A percentile compares a stretch with the other conserved stretches of the same genome.
Conservation (phyloP, 2,329 filamentous ascomycete species). For the Colletotrichum abscissum region DNA sequence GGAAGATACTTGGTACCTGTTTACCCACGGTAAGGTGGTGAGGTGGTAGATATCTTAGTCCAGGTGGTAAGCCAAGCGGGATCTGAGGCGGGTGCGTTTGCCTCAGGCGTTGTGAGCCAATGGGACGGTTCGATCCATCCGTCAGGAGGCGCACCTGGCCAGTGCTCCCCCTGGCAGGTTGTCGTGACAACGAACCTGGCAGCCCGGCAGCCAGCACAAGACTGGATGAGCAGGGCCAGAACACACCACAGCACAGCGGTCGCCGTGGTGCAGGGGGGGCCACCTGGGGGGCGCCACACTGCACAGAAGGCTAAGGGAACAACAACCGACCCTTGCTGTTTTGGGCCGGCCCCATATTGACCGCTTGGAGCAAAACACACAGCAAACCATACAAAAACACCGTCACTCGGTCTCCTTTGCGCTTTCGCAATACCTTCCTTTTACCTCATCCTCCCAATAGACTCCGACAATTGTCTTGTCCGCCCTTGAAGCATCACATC, state of each 20-base stretch:
- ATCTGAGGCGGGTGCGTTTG: slow-evolving; percentile 26
- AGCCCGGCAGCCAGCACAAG: slow-evolving; percentile 33
- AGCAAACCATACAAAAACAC: slow-evolving; percentile 37
- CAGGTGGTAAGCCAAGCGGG: not conserved
- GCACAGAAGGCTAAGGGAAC: slow-evolving; percentile 22
- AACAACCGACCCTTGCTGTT: slow-evolving; percentile 36
- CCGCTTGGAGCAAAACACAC: slow-evolving; percentile 35
- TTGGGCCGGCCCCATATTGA: slow-evolving; percentile 35
- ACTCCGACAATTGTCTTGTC: not conserved
- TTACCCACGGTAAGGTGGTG: too few relatives aligned
- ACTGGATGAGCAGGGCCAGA: slow-evolving; percentile 4
- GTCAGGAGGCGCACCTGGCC: slow-evolving; percentile 21
- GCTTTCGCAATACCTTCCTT: slow-evolving; percentile 33
- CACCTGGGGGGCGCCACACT: too few relatives aligned
- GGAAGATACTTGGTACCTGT: too few relatives aligned
- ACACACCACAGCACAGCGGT: not conserved
- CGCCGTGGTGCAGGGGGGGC: not conserved
- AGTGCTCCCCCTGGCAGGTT: slow-evolving; percentile 30
- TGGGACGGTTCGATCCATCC: slow-evolving; percentile 3
- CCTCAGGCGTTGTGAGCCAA: slow-evolving; percentile 22
- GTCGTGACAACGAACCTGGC: slow-evolving; percentile 35
- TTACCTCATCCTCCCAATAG: slow-evolving; percentile 22
- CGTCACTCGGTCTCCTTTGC: slow-evolving; percentile 27
- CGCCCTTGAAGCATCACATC: not conserved
- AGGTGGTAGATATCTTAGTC: too few relatives aligned